Base-by-base conservation (phyloP, 169 alveolate genomes). In the Eimeria acervulina region DNA sequence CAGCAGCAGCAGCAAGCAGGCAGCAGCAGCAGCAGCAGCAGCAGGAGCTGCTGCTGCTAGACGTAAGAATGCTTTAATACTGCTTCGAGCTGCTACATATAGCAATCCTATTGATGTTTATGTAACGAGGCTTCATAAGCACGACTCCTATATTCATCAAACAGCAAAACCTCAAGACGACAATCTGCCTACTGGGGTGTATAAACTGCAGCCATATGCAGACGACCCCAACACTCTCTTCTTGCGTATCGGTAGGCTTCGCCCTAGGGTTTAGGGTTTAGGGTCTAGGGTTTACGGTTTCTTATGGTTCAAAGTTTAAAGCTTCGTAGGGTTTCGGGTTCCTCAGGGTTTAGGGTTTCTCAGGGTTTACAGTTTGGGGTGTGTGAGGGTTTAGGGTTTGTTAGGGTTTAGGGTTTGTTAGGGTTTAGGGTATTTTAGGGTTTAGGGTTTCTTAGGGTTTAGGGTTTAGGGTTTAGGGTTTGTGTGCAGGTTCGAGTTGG, bases 201-300 rank as follows among this genome's bases (percentile, higher is more conserved):
- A 38, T n/a, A 76, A 76, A 42, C 44, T 72, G n/a, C 84, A 28
- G 42, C 88, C 88, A 28, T 76, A 31, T 15, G 33, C 33, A 7
- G 88, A 76, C 8, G 88, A 76, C 88, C 88, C 88, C 52, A 76
- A 76, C 21, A 76, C 88, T 1, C 63, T 76, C 28, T 76, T n/a
- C 21, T 61, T 76, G 36, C 33, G 61, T 2, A 13, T 76, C 88
- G 88, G 88, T 76, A 15, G 7, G n/a, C n/a, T 33, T 6, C 28
- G 51, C 55, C 12, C 55, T 12, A 47, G 55, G 55, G 55, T 47
- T 47, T 47, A 47, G 74, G 74, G 74, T 63, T 63, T 63, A 6
- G 74, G 74, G 74, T 63, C 21, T 63, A 63, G 74, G 76, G n/a
- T n/a, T n/a, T n/a, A n/a, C n/a, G n/a, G n/a, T n/a, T n/a, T n/a